Evolutionary conservation across 768 basidiomycete genomes (phyloP), one percentile per base, ranked within the genome.

Genomic region (Dioszegia hungarica): DNA sequence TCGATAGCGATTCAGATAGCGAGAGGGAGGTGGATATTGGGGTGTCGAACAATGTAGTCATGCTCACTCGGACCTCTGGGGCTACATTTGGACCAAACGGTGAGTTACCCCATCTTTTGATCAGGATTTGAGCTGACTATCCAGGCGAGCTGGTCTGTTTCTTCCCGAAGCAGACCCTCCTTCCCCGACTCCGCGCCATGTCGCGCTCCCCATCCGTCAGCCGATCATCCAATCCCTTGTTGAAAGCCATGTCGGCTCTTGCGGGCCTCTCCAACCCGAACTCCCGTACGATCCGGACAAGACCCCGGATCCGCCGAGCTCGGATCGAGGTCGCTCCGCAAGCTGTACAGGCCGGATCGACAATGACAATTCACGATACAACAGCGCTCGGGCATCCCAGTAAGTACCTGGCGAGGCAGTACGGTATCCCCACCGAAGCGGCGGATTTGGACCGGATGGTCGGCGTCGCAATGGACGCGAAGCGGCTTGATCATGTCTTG

Each of bases 31-130:
- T 67, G 60, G 50, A 50, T 47, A 50, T 48, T 44, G 60, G 46
- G 25, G 33, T 64, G 47, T 41, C 27, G 14, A 66, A 90, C 68
- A 63, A 90, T 70, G 73, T 90, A 5, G 86, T 87, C 0, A 89
- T 91, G 73, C 86, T 90, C 1, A 68, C 66, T 17, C 79, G 88
- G 59, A 89, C 88, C 0, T 90, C 88, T 1, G 90, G 92, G 67
- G 91, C 89, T 1, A 82, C 85, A 0, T 94, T 93, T 78, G 88
- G 90, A 0, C 88, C 88, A 0, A 89, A 90, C 69, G 92, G 91
- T 90, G 57, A 43, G 79, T 69, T 3, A 20, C 15, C 17, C 3
- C 2, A 49, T 10, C 14, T 37, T 5, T 14, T 14, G 19, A 12
- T 5, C 6, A 3, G 40, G 25, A 37, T 2, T 24, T 20, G 2